A percentile compares a stretch with the other conserved stretches of the same genome.
Evolutionary conservation across 2,329 filamentous ascomycete genomes (phyloP).

Genomic region (Fusarium verticillioides): DNA sequence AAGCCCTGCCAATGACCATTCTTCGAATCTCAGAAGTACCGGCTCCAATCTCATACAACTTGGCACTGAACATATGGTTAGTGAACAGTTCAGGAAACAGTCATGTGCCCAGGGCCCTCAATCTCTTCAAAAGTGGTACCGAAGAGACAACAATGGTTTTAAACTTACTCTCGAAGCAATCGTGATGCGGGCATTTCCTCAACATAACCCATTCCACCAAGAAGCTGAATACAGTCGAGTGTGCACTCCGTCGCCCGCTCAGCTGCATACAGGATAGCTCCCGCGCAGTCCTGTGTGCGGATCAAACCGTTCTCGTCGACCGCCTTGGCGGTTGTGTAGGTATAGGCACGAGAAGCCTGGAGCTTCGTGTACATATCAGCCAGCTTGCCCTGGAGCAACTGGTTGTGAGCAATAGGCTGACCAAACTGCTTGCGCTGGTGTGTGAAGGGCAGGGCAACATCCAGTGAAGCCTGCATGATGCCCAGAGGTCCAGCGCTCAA

Average conservation of each 20-base stretch:
- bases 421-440: slow-evolving; percentile 93
- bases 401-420: slow-evolving; percentile 86
- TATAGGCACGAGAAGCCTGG: slow-evolving; percentile 85
- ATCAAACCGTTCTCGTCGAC: slow-evolving; percentile 82
- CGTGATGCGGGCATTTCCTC: slow-evolving; percentile 94
- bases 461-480: slow-evolving; percentile 91
- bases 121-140: not conserved
- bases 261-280: slow-evolving; percentile 91
- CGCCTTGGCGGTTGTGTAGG: slow-evolving; percentile 80
- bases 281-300: slow-evolving; percentile 91
- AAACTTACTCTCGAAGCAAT: slow-evolving; percentile 75
- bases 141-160: not conserved
- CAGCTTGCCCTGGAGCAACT: slow-evolving; percentile 90
- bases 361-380: slow-evolving; percentile 98
- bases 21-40: slow-evolving; percentile 93
- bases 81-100: slow-evolving; percentile 44
- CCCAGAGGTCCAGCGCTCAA: slow-evolving; percentile 91
- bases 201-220: slow-evolving; percentile 95
- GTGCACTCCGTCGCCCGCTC: slow-evolving; percentile 89
- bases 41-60: slow-evolving; percentile 95
- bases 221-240: slow-evolving; percentile 88
- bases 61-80: slow-evolving; percentile 58
- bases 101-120: not conserved
- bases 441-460: slow-evolving; percentile 87
- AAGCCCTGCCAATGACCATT: slow-evolving; percentile 93